These are phyloP conservation scores for Pterocarpus santalinus DNA, from an alignment of 306 rosid species.

Conservation along the genomic window DNA sequence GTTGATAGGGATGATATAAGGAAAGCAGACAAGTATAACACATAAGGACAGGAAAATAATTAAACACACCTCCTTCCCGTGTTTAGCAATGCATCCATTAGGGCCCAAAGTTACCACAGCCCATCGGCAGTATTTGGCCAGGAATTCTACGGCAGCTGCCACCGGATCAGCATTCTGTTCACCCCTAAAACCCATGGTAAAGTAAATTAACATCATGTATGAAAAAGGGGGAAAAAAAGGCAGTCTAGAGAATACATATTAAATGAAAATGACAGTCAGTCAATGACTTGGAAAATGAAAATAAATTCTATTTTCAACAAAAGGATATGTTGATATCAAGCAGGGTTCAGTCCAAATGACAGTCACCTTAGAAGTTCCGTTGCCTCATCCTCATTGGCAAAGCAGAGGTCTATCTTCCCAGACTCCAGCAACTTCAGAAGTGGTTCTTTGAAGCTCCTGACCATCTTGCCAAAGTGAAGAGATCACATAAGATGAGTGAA, in stretches of 20 bases:
- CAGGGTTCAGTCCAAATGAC: constrained; percentile 20
- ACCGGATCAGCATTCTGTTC: constrained; percentile 63
- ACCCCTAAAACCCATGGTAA: constrained; percentile 60
- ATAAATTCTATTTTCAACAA: neutral
- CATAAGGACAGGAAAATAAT: neutral
- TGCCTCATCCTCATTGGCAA: constrained; percentile 98
- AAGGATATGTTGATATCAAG: constrained; percentile 23
- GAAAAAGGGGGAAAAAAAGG: neutral
- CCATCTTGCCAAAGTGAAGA: constrained; percentile 79
- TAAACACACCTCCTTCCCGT: constrained; percentile 79
- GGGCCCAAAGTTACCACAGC: constrained; percentile 92
- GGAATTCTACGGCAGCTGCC: constrained; percentile 71
- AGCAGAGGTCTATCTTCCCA: constrained; percentile 87
- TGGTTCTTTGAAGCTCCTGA: constrained; percentile 72
- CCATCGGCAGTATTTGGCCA: constrained; percentile 81
- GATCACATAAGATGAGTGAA: constrained; percentile 5
- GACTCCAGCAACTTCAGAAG: constrained; percentile 79
- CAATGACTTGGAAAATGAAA: constrained; percentile 35
- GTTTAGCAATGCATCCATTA: constrained; percentile 92
- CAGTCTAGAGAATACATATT: neutral
- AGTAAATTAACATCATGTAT: constrained; percentile 38
- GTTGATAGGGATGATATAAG: constrained; percentile 1
- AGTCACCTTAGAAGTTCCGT: constrained; percentile 86
- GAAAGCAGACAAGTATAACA: constrained; percentile 8
- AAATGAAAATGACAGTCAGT: neutral